Evolutionary conservation across 169 alveolate genomes (phyloP).

Genomic region (Cryptosporidium baileyi): DNA sequence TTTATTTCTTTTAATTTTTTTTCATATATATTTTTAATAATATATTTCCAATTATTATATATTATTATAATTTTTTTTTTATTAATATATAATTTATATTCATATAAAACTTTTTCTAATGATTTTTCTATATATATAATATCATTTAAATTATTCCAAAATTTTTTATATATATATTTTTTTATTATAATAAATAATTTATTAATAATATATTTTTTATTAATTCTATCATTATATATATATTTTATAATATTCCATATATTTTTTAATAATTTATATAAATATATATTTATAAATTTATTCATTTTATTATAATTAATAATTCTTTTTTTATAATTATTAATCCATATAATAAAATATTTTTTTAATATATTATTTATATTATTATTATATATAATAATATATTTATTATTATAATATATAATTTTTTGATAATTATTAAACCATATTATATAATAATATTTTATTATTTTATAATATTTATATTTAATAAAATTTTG

Average conservation of each 20-base stretch:
- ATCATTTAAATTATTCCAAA: not conserved
- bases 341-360: not conserved
- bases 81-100: not conserved
- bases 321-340: not conserved
- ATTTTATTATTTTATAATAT: not conserved
- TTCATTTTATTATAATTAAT: not conserved
- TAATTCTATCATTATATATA: not conserved
- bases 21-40: not conserved
- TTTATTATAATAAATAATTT: not conserved
- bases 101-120: constrained; percentile 1
- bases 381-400: not conserved
- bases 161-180: not conserved
- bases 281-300: not conserved
- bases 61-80: not conserved
- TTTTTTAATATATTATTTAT: not conserved
- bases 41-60: constrained; percentile 12
- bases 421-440: not conserved
- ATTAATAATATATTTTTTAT: not conserved
- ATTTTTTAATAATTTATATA: not conserved
- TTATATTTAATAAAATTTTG: not conserved
- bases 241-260: not conserved
- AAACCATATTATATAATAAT: not conserved
- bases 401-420: not conserved
- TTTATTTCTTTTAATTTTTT: not conserved
- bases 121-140: not conserved